Evolutionary conservation across 1,284 basidiomycete species (phyloP), one percentile per base, ranked within the genome.

Genomic region (Porodaedalea pini): DNA sequence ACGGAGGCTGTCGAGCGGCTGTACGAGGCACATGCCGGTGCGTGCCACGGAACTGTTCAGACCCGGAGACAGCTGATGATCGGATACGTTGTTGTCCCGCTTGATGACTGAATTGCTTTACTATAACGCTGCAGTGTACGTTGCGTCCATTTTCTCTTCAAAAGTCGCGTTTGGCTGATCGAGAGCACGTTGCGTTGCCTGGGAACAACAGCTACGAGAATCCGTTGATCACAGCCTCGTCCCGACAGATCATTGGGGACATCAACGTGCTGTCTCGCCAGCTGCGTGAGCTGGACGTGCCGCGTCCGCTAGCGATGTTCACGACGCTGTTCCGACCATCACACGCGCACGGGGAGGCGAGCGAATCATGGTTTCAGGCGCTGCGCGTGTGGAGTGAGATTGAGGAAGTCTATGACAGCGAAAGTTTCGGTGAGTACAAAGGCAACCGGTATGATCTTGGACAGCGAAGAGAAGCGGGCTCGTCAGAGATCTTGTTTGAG

Each of bases 351-450:
- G 71, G 62, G 64, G 70, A 62, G 61, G 70, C 67, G 65, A 76
- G 64, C 17, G 58, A 62, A 34, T 70, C 74, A 32, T 74, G 81
- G 69, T 85, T 89, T 66, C 78, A 77, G 62, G 82, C 77, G 1
- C 61, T 87, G 51, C 77, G 80, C 31, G 77, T 84, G 48, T 89
- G 88, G 88, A 83, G 81, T 8, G 87, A 90, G 63, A 73, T 89
- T 43, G 80, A 80, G 32, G 86, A 89, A 61, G 74, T 89, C 50
- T 85, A 78, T 63, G 87, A 90, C 68, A 84, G 78, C 65, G 87
- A 89, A 65, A 85, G 80, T 61, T 89, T 90, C 64, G 87, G 86
- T 88, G 68, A 65, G 83, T 75, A 43, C 29, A 27, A n/a, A 37
- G 4, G 49, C 11, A 17, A 13, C 2, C 11, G 27, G 11, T n/a